Base-by-base conservation (phyloP, 2,329 filamentous ascomycete genomes). In the Podosphaera xanthii region DNA sequence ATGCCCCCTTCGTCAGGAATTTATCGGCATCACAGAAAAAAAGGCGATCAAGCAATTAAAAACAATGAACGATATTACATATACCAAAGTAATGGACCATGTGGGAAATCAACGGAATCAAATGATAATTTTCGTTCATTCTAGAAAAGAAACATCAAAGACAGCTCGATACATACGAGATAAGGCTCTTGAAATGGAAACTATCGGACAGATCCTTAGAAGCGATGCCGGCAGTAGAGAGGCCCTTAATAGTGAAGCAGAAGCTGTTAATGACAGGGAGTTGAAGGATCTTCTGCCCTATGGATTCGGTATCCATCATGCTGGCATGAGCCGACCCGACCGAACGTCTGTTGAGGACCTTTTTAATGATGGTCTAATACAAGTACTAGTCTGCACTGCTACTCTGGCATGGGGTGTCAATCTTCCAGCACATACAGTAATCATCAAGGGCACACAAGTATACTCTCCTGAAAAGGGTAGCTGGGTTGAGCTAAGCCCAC, bases 361-460 rank as follows among this genome's bases (percentile, higher is more conserved):
- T 31, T 98, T 98, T 67, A 82, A 86, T 52, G 86, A 90, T 69
- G 91, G 91, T 62, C 83, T 86, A 38, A 87, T 98, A 44, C 90
- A 96, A 70, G 92, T 98, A 1, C 81, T 98, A 57, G 91, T 97
- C 42, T 97, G 89, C 72, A 98, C 92, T 46, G 91, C 94, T 46
- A 98, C 92, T n/a, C 76, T 98, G 58, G 92, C 92, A 33, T 98
- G 92, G 92, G 92, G 92, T 81, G 92, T 98, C 69, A 98, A 98
- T 71, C 74, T 98, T 68, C 92, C 92, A 3, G 92, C 92, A 1
- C 92, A 98, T 69, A 97, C 92, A 0, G 92, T 98, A 67, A 91
- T 98, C 69, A 98, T 98, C 75, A 98, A 98, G 73, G 92, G 92
- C 59, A 98, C 92, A 0, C 89, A 95, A 68, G 85, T 98, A 30